These are phyloP conservation scores for Boletales sp. DNA, from an alignment of 768 basidiomycete species.

Conservation along the genomic window DNA sequence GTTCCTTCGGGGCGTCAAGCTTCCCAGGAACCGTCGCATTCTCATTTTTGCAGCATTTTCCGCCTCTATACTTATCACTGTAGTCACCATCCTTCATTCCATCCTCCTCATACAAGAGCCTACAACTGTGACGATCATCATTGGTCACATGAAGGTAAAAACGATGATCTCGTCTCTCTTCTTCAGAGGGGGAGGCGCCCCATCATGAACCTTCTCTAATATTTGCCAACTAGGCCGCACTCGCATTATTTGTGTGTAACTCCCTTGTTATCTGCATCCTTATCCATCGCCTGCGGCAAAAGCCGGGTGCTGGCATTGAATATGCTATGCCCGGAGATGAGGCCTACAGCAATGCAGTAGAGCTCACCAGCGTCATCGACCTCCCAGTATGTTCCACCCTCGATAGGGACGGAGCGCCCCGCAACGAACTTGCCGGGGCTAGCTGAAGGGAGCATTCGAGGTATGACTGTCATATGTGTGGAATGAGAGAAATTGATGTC, in stretches of 20 bases:
- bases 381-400: slow-evolving; percentile 1
- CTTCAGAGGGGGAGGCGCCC: not conserved
- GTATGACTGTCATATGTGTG: not conserved
- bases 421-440: too few relatives aligned
- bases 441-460: too few relatives aligned
- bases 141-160: slow-evolving; percentile 25
- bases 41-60: slow-evolving; percentile 22
- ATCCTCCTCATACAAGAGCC: slow-evolving; percentile 14
- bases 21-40: slow-evolving; percentile 14
- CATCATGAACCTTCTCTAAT: not conserved
- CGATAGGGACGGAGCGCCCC: too few relatives aligned
- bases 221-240: slow-evolving; percentile 8
- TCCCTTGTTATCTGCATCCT: slow-evolving; percentile 18
- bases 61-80: slow-evolving; percentile 19
- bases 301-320: not conserved
- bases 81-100: slow-evolving; percentile 22
- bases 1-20: slow-evolving; percentile 15
- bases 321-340: not conserved
- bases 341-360: not conserved
- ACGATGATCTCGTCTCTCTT: not conserved
- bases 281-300: slow-evolving; percentile 12
- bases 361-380: slow-evolving; percentile 19
- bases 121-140: slow-evolving; percentile 2
- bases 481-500: not conserved
- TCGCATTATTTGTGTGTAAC: slow-evolving; percentile 21